These are phyloP conservation scores for cucumber (Cucumis sativus) DNA, from an alignment of 306 rosid species.

Conservation along the genomic window DNA sequence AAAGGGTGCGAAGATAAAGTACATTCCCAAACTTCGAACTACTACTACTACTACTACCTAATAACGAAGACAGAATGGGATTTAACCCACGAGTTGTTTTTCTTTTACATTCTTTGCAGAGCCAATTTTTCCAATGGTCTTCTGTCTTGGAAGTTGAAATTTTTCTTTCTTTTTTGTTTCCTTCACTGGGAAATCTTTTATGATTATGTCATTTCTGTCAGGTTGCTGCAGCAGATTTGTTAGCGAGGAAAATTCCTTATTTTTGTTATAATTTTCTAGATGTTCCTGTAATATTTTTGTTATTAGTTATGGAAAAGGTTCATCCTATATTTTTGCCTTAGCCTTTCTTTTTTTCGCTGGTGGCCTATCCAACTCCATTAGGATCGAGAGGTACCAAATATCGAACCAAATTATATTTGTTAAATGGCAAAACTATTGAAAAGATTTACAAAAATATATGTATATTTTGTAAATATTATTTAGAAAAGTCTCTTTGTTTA, in stretches of 20 bases:
- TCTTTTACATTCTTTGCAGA: slow-evolving; percentile 34
- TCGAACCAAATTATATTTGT: too few relatives aligned
- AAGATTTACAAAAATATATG: too few relatives aligned
- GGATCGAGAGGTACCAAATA: too few relatives aligned
- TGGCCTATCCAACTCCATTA: too few relatives aligned
- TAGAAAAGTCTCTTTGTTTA: too few relatives aligned
- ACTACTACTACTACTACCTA: slow-evolving; percentile 14
- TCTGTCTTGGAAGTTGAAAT: slow-evolving; percentile 50
- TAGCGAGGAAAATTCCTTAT: slow-evolving; percentile 17
- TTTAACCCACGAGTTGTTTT: slow-evolving; percentile 17
- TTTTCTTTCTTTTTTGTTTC: slow-evolving; percentile 6
- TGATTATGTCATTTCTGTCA: slow-evolving; percentile 21
- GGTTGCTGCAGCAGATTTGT: slow-evolving; percentile 23
- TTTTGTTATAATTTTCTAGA: slow-evolving; percentile 9
- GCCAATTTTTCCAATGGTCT: slow-evolving; percentile 54
- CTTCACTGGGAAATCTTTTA: slow-evolving; percentile 25
- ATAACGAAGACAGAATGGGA: slow-evolving; percentile 21
- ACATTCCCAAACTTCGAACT: slow-evolving; percentile 41
- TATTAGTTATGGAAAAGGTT: slow-evolving; percentile 1
- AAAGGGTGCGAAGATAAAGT: slow-evolving; percentile 35
- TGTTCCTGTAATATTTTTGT: slow-evolving; percentile 8
- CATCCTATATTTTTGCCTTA: background rate
- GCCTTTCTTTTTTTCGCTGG: background rate
- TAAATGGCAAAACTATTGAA: too few relatives aligned
- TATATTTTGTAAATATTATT: too few relatives aligned